Evolutionary conservation across 257 asterid genomes (phyloP).

Genomic region (Vinca minor): DNA sequence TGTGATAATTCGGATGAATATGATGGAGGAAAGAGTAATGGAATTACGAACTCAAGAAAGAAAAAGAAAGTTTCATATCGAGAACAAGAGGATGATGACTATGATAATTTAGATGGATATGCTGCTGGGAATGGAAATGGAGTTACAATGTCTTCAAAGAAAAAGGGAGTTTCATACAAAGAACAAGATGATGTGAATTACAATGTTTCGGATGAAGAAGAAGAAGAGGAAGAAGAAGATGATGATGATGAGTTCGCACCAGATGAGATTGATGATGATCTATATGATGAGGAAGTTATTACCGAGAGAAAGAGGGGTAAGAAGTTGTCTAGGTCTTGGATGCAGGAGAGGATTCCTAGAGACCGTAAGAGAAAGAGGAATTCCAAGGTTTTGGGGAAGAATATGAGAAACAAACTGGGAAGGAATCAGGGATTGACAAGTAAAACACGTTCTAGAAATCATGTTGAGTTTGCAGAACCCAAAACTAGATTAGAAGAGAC

Average conservation of each 20-base stretch:
- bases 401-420: constrained; percentile 23
- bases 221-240: constrained; percentile 14
- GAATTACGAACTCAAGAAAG: constrained; percentile 20
- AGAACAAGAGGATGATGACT: constrained; percentile 28
- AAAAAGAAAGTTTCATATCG: constrained; percentile 11
- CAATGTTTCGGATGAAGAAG: constrained; percentile 15
- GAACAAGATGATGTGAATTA: constrained; percentile 27
- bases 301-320: constrained; percentile 18
- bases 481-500: constrained; percentile 23
- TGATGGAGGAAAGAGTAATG: constrained; percentile 18
- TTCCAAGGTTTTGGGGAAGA: constrained; percentile 24
- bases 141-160: constrained; percentile 22
- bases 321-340: constrained; percentile 20
- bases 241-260: constrained; percentile 39
- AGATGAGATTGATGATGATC: constrained; percentile 21
- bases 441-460: constrained; percentile 24
- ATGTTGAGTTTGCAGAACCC: constrained; percentile 22
- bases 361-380: constrained; percentile 25
- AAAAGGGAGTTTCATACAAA: constrained; percentile 24
- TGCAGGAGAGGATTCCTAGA: constrained; percentile 11
- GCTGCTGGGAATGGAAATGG: constrained; percentile 23
- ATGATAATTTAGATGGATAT: constrained; percentile 20
- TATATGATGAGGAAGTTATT: constrained; percentile 31
- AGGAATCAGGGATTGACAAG: constrained; percentile 19
- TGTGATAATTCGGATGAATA: constrained; percentile 20